Evolutionary conservation across 2,329 filamentous ascomycete species (phyloP), one percentile per base, ranked within the genome.

Genomic region (Colletotrichum lindemuthianum): DNA sequence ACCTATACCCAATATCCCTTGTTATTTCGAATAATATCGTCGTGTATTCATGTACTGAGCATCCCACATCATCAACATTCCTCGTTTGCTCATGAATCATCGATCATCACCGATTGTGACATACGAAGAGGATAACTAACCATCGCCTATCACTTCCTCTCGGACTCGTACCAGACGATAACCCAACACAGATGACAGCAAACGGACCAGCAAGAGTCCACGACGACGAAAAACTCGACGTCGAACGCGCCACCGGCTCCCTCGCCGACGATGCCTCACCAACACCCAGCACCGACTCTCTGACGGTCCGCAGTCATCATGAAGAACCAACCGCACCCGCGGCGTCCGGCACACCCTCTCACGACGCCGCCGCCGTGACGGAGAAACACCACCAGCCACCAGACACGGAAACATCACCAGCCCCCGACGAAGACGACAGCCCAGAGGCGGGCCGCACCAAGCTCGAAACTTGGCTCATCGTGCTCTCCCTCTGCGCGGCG

Each of bases 381-480:
- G 24, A 24, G 4, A 24, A 24, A 24, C 24, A 24, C 24, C 24
- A 24, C 24, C 24, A 24, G 5, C 24, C 24, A 24, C 24, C 24
- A 24, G 24, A 24, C 24, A 4, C 24, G 24, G 24, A 24, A 24
- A 24, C 24, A 1, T 24, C 24, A 1, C 24, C 24, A 24, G 4
- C 39, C 13, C 37, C 34, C 40, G 49, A 44, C 33, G 47, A 48
- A 43, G 60, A 50, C 40, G 53, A 63, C 49, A 58, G 40, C 36
- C 75, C 76, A 6, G 77, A 79, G 60, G 74, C 74, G 43, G 61
- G 69, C 16, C 74, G 79, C 53, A 81, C 78, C 8, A 74, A 70
- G 44, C 61, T 78, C 11, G 69, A 82, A 70, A 80, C 76, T 2
- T 45, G 57, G 16, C 60, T 69, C 11, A 54, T 70, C 43, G 58